Evolutionary conservation across 2,329 filamentous ascomycete genomes (phyloP), one percentile per base, ranked within the genome.

Genomic region (Neofusicoccum kwambonambiense): DNA sequence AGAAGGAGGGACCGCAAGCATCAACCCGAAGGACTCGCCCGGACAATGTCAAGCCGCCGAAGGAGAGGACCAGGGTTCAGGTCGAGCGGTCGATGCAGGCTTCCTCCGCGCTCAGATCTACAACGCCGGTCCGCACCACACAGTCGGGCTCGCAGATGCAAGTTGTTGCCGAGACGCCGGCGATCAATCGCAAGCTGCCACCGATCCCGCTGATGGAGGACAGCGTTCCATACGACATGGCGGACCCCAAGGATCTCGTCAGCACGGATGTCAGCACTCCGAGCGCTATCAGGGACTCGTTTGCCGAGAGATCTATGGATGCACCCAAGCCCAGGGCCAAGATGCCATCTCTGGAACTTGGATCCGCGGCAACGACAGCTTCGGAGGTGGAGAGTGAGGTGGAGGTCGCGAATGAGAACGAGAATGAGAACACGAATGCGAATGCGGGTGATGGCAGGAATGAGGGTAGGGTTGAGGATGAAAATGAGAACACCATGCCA

Each of bases 61-160:
- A 17, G 3, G 27, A 17, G 19, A 41, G 45, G 34, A 31, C 58
- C 17, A 12, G 44, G 3, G 35, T 62, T 12, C 58, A 62, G 37
- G 58, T 62, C 8, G 58, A 50, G 8, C 45, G 51, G 17, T 62
- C 58, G n/a, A 62, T 62, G 58, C 58, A 62, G 15, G 58, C 17
- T 19, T 31, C 58, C 19, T 12, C 31, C 12, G 7, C 19, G 5
- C n/a, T 47, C 4, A 19, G 19, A 11, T 41, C 47, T 3, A 31
- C 58, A 3, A 49, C 44, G 6, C 45, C 58, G 4, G 31, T 45
- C 13, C 39, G 31, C 12, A 41, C 50, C 19, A 44, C 62, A 1
- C 58, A 50, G 15, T 50, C 45, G 4, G 17, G 27, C 27, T 31
- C 27, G 6, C 27, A 31, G 27, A 31, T 31, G 27, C 27, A 56